Evolutionary conservation across 2,329 filamentous ascomycete species (phyloP), one percentile per base, ranked within the genome.

Genomic region (Pezicula radicicola): DNA sequence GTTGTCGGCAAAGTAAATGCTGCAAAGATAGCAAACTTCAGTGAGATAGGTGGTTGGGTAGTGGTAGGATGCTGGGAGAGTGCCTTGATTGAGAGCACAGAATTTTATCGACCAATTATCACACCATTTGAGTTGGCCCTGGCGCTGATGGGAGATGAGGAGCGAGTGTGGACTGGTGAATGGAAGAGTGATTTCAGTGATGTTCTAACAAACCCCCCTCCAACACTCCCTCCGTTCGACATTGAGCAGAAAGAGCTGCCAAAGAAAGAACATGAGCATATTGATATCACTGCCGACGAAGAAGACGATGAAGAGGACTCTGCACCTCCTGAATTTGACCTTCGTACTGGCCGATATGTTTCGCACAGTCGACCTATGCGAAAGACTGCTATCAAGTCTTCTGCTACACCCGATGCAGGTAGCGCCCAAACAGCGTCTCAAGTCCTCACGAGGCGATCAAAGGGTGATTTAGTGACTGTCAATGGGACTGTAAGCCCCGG

Each of bases 1-100:
- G 94, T 99, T 2, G 94, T 99, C 0, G 94, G 94, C 53, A 97
- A 97, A 69, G 78, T 99, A 25, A 99, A 97, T 65, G 87, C 92
- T 0, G 93, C 92, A 36, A 99, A 99, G 69, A 79, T 99, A 19
- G 94, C 94, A 46, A 99, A 99, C 70, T 99, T 99, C 72, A 84
- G 88, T 52, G 94, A 99, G 69, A 83, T 99, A 5, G 93, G 91
- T 41, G 93, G 91, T 15, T 99, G 94, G 94, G 91, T 97, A 0
- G 91, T 97, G 0, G 89, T 99, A 9, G 93, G 94, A 2, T 99
- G 94, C 71, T 99, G 94, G 94, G 94, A 99, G 72, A 96, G 92
- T 68, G 91, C 89, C 54, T 74, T 97, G 47, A 83, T 99, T 4
- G 93, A 97, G 62, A 91, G 91, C 57, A 88, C 89, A 52, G 89